Evolutionary conservation across 179 eudicot species (phyloP), one percentile per base, ranked within the genome.

Genomic region (Vitellaria paradoxa): DNA sequence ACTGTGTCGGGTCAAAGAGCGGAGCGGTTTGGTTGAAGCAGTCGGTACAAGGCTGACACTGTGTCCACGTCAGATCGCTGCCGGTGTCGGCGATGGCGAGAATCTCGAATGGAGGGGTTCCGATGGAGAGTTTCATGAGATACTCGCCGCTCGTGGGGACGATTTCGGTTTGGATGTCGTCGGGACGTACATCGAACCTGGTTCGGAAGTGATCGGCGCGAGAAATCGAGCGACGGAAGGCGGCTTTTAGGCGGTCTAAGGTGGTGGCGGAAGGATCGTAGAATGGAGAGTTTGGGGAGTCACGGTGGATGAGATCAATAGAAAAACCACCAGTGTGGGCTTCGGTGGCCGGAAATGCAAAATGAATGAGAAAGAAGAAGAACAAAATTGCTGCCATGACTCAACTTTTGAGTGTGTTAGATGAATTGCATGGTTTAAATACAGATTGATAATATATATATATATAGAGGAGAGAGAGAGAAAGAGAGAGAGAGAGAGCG

Each of bases 1-100:
- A 85, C 18, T 67, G 60, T 1, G 17, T 10, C 0, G 93, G 91
- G 78, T 86, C 64, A 30, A 82, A 88, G 30, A 88, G 64, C 0
- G 91, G 92, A 7, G 75, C 9, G 0, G 6, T 56, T 72, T 87
- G 90, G 5, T 68, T 30, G 78, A 72, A 91, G 26, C 93, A 90
- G 0, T 68, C 0, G 0, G 21, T 0, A 64, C 97, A 91, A 5
- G 92, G 92, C 66, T 74, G 42, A 50, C 92, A 90, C 46, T 90
- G 93, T 0, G 80, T 71, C 97, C 97, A 92, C 2, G 78, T 84
- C 5, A 88, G 80, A 46, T 90, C 91, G 26, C 92, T 88, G 2
- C 93, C 92, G 0, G 93, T 88, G 56, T 88, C 97, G 5, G 81
- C 91, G 9, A 90, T 76, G 0, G 78, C 89, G 1, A 76, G 61